These are phyloP conservation scores for Ilex aquifolium DNA, from an alignment of 257 asterid species.

Conservation along the genomic window DNA sequence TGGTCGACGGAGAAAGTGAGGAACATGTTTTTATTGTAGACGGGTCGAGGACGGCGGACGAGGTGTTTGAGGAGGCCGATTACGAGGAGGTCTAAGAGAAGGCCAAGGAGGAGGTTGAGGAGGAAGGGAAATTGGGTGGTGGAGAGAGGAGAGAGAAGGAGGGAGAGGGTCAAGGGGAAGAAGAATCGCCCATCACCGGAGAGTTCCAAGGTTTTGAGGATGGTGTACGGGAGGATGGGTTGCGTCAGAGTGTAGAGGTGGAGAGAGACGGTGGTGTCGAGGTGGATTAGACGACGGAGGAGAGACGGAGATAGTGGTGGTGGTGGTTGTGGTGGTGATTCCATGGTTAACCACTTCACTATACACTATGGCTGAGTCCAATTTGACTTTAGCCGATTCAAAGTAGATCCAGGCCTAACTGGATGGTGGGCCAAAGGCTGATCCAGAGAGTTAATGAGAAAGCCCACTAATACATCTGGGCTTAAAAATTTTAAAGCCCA, in stretches of 20 bases:
- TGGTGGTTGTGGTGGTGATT: constrained; percentile 8
- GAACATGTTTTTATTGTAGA: constrained; percentile 80
- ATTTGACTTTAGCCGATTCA: too few species aligned
- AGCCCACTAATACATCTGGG: too few species aligned
- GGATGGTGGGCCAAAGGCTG: too few species aligned
- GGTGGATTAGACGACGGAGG: constrained; percentile 37
- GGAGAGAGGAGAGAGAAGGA: constrained; percentile 33
- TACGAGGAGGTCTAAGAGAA: constrained; percentile 53
- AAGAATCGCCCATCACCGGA: constrained; percentile 96
- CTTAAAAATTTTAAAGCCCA: too few species aligned
- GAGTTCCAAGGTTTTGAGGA: constrained; percentile 76
- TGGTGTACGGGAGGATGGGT: constrained; percentile 60
- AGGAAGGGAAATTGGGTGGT: constrained; percentile 27
- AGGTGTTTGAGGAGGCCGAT: constrained; percentile 64
- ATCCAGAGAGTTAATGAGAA: too few species aligned
- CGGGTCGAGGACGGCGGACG: constrained; percentile 75
- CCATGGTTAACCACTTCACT: constrained; percentile 13
- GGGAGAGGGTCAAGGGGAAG: constrained; percentile 63
- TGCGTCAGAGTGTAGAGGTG: constrained; percentile 57
- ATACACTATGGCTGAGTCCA: too few species aligned
- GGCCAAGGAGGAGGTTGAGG: constrained; percentile 56
- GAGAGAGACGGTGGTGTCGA: constrained; percentile 67
- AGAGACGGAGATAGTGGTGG: constrained; percentile 21
- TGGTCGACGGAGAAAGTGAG: constrained; percentile 85
- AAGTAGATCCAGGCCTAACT: too few species aligned